phyloP scores from a whole-genome alignment of 768 basidiomycete species.

The Pisolithus sp. region DNA sequence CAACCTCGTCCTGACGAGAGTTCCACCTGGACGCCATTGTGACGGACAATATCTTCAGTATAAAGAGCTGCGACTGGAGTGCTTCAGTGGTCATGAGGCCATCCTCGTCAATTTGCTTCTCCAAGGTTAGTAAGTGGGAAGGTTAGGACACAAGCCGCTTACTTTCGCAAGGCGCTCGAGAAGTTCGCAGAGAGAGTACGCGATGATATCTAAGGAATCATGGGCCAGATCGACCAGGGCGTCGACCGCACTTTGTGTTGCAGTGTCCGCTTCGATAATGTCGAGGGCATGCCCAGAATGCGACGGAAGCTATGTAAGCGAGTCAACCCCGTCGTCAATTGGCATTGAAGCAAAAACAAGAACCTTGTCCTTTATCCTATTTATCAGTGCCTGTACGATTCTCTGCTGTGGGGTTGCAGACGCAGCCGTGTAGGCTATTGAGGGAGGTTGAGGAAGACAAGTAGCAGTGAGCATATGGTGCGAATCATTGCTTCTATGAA shows the following conservation, averaged over 20 bases:
- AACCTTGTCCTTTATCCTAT: slow-evolving; percentile 77
- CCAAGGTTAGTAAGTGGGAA: slow-evolving; percentile 9
- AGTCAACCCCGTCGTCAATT: neutral
- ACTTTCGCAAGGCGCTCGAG: slow-evolving; percentile 78
- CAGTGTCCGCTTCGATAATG: slow-evolving; percentile 67
- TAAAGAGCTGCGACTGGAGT: slow-evolving; percentile 80
- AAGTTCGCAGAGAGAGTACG: slow-evolving; percentile 68
- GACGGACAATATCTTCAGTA: slow-evolving; percentile 74
- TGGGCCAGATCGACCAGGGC: slow-evolving; percentile 74
- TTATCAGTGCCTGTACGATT: slow-evolving; percentile 74
- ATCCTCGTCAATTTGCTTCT: slow-evolving; percentile 47
- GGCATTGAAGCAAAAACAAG: slow-evolving; percentile 9
- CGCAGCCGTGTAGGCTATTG: slow-evolving; percentile 31
- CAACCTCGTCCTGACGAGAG: slow-evolving; percentile 33
- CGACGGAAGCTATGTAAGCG: slow-evolving; percentile 60
- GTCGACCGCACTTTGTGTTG: slow-evolving; percentile 70
- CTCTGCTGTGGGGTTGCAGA: slow-evolving; percentile 67
- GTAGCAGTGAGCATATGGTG: slow-evolving; percentile 34
- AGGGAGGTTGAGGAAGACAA: slow-evolving; percentile 28
- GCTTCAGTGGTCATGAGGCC: slow-evolving; percentile 58
- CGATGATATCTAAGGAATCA: slow-evolving; percentile 76
- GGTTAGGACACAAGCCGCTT: slow-evolving; percentile 12
- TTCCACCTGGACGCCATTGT: slow-evolving; percentile 77
- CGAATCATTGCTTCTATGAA: slow-evolving; percentile 61
- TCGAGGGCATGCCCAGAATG: slow-evolving; percentile 73